Base-by-base conservation (phyloP, 2,329 filamentous ascomycete species). In the Mycosphaerella sp. region DNA sequence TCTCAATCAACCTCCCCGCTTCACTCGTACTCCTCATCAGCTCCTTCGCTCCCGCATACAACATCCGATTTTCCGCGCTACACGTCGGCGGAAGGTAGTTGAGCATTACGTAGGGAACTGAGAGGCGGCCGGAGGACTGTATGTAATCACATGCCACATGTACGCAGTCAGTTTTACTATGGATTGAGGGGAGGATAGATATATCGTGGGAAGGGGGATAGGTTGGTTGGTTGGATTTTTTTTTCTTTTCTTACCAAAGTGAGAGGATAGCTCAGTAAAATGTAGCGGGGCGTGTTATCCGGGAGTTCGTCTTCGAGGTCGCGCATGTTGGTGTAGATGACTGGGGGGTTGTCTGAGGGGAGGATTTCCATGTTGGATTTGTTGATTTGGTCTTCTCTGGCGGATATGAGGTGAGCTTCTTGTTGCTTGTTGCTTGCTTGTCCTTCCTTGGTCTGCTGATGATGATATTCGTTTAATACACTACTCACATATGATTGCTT, bases 31-130 rank as follows among this genome's bases (percentile, higher is more conserved):
- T 95, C 58, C 90, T 82, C 85, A 97, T 89, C 69, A 97, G 72
- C 73, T 98, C 93, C 72, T 96, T 95, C 39, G 93, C 93, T 35
- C 90, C 87, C 27, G 93, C 93, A 69, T 97, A 98, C 67, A 93
- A 75, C 93, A 97, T 97, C 61, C 88, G 82, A 66, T 86, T 75
- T 66, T 90, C 87, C 60, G 79, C 81, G 68, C 95, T 96, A 73
- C 88, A 93, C 43, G 91, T 96, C 45, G 85, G 86, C 6, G 93
- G 93, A 17, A 97, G 82, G 73, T 95, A 97, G 75, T 95, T 96
- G 17, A 98, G 74, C 68, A 97, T 81, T 41, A 96, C 89, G 68
- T 98, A 98, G 8, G 93, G 93, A 2, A 95, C 89, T 4, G 88
- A 86, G 39, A 89, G 70, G 25, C 93, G 84, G 50, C 93, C 93